phyloP scores from a whole-genome alignment of 495 filamentous ascomycete genomes.

The Penicillium cosmopolitanum region DNA sequence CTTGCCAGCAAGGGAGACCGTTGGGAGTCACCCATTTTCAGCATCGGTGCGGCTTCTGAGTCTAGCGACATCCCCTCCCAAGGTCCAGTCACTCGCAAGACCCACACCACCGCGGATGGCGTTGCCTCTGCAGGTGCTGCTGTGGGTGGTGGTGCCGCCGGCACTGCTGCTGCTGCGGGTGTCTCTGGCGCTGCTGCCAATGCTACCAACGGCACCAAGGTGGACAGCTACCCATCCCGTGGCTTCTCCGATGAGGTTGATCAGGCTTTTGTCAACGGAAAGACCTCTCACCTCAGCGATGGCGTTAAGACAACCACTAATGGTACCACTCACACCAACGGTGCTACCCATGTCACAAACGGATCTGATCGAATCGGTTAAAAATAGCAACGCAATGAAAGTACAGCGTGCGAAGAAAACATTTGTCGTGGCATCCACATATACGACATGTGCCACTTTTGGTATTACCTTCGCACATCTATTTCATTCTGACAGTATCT shows the following conservation, averaged over 20 bases:
- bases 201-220: slow-evolving; percentile 23
- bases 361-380: no score
- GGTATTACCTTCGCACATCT: slow-evolving; percentile 6
- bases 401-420: slow-evolving; percentile 2
- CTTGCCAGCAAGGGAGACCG: slow-evolving; percentile 84
- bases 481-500: slow-evolving; percentile 11
- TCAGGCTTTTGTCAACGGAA: slow-evolving; percentile 50
- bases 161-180: slow-evolving; percentile 20
- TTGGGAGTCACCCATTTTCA: slow-evolving; percentile 96
- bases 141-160: slow-evolving; percentile 7
- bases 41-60: slow-evolving; percentile 76
- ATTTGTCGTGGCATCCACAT: slow-evolving; percentile 10
- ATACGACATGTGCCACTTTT: not conserved
- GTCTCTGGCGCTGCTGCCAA: slow-evolving; percentile 19
- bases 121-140: slow-evolving; percentile 15
- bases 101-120: slow-evolving; percentile 42
- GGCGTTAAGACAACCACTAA: slow-evolving; percentile 24
- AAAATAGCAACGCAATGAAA: not conserved
- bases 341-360: slow-evolving; percentile 29
- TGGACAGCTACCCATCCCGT: slow-evolving; percentile 32
- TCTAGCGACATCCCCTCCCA: slow-evolving; percentile 69
- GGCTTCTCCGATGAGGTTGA: slow-evolving; percentile 61
- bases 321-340: slow-evolving; percentile 24
- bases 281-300: slow-evolving; percentile 19
- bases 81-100: slow-evolving; percentile 70